These are phyloP conservation scores for Anaeromyces robustus DNA, from an alignment of 192 early-diverging fungal species.

Conservation along the genomic window DNA sequence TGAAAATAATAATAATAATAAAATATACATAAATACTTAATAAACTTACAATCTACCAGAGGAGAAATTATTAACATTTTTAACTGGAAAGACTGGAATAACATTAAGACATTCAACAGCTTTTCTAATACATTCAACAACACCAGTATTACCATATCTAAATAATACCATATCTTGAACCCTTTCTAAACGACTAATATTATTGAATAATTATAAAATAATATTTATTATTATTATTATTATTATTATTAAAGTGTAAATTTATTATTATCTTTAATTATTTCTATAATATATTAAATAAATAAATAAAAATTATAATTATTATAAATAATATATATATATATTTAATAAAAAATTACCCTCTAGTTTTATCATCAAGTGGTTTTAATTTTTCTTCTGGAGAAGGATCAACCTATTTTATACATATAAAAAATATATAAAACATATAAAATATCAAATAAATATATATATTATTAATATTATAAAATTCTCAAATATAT, in stretches of 20 bases:
- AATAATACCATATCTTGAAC: conserved; percentile 61
- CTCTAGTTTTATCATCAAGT: conserved; percentile 15
- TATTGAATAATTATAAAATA: neutral
- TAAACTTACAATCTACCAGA: conserved; percentile 16
- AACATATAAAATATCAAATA: too few relatives aligned
- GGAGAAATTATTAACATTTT: conserved; percentile 51
- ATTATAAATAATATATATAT: too few relatives aligned
- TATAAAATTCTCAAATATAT: too few relatives aligned
- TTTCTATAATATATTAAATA: too few relatives aligned
- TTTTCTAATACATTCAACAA: conserved; percentile 46
- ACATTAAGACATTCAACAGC: conserved; percentile 49
- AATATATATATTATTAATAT: too few relatives aligned
- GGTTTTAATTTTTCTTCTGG: conserved; percentile 9
- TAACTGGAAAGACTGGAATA: conserved; percentile 60
- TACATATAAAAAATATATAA: too few relatives aligned
- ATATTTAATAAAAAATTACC: neutral
- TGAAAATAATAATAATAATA: neutral
- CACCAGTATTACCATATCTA: conserved; percentile 69
- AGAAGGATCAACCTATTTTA: conserved; percentile 2
- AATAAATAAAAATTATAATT: too few relatives aligned
- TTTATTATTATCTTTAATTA: too few relatives aligned
- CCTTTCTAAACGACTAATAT: conserved; percentile 12
- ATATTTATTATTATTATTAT: neutral
- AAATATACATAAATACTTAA: neutral
- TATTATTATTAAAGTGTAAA: too few relatives aligned